Evolutionary conservation across 371 early-diverging fungal genomes (phyloP), one percentile per base, ranked within the genome.

Genomic region (Mucor circinelloides): DNA sequence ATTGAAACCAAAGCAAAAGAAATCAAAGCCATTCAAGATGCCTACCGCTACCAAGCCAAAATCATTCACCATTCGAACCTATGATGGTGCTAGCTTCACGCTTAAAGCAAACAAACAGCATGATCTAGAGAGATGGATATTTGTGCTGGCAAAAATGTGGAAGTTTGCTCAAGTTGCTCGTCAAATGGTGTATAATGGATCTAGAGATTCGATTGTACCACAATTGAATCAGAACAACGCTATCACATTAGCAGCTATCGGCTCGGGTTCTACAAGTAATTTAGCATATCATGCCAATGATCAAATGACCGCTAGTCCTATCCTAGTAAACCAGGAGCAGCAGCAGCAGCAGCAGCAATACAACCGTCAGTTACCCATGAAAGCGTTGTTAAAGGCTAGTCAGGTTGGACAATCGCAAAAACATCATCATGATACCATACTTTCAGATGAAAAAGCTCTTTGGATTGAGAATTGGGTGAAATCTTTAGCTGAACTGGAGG

Each of bases 91-190:
- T 10, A 60, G 66, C 32, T 76, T 66, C 30, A 55, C 73, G 8
- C 46, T 76, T 36, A 76, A 66, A 28, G 76, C 76, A 21, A 65
- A 70, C 12, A 76, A 68, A 27, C 63, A 73, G 55, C 65, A 70
- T 52, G 76, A 76, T 46, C 60, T 73, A 28, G 76, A 76, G 32
- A 27, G 73, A 7, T 76, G 76, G 76, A 42, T 73, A 31, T 76
- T 76, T 38, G 73, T 76, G 32, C 60, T 76, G 12, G 67, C 73
- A 17, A 73, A 73, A 28, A 70, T 76, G 71, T 68, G 73, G 62
- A 67, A 68, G 56, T 55, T 63, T 42, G 32, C 36, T 25, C 63
- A 52, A 34, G 34, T 32, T 4, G 40, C 58, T 23, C 60, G 60
- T 9, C 46, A 46, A 21, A 21, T 21, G 46, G 0, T 46, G 46